Evolutionary conservation across 139 green algal genomes (phyloP).

Genomic region (Zygnema circumcarinatum): DNA sequence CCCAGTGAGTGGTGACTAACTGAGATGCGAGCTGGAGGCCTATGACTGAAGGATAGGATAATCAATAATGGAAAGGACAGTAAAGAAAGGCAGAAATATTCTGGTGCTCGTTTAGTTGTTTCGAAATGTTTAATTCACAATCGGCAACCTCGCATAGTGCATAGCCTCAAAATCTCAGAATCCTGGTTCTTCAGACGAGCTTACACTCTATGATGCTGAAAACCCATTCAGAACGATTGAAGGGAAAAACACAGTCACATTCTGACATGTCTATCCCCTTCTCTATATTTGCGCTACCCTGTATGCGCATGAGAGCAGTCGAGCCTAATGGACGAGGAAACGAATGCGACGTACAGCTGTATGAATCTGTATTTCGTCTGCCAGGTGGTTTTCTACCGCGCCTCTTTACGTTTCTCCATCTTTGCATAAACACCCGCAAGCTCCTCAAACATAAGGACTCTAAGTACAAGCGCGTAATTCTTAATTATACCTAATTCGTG

Average conservation of each 20-base stretch:
- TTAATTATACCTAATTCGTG: not conserved
- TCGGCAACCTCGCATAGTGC: no score
- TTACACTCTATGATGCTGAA: no score
- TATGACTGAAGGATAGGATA: not conserved
- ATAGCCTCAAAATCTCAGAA: no score
- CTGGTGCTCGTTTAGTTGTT: no score
- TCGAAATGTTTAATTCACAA: no score
- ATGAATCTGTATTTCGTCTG: slow-evolving; percentile 96
- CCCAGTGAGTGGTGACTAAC: slow-evolving; percentile 64
- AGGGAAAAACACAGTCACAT: no score
- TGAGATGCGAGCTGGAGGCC: not conserved
- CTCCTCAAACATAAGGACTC: slow-evolving; percentile 6
- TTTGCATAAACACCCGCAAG: slow-evolving; percentile 6
- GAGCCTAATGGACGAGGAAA: slow-evolving; percentile 82
- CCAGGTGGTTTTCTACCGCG: slow-evolving; percentile 68
- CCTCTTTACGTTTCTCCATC: slow-evolving; percentile 24
- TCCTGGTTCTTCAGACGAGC: no score
- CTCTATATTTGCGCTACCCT: no score
- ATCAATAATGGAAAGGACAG: no score
- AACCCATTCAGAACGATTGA: no score
- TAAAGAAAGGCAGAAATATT: no score
- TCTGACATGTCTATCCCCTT: no score
- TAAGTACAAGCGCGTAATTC: slow-evolving; percentile 2
- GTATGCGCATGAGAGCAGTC: slow-evolving; percentile 70
- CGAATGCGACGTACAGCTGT: slow-evolving; percentile 70